Evolutionary conservation across 345 rosid species (phyloP), one percentile per base, ranked within the genome.

Genomic region (Rhizophora apiculata): DNA sequence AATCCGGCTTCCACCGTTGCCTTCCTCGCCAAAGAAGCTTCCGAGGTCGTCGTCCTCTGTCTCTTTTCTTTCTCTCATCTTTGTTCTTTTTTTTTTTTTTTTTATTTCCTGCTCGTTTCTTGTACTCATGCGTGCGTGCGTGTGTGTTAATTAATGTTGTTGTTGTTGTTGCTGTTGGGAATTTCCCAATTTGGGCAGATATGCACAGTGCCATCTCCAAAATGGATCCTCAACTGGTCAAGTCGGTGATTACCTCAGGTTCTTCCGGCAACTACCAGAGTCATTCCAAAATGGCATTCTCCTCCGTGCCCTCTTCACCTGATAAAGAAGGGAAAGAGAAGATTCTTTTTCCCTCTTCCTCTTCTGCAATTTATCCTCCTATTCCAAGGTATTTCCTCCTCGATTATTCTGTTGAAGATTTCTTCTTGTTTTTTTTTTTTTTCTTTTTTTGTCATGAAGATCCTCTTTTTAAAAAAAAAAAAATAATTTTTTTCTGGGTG

Each of bases 131-230:
- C 46, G 10, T 10, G 16, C 29, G 4, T 26, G 60, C 16, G 13
- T 65, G 20, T 0, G 9, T 48, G 7, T 20, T 58, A 7, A 3
- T 7, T 26, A 3, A 39, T 64, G 36, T 26, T 56, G 52, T 15
- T 9, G 52, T 10, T 9, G 30, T 10, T 56, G 52, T 15, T 9
- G 52, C 10, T 9, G 30, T 10, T 56, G 24, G 5, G 5, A n/a
- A 2, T 11, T 34, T 48, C 16, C 68, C 22, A 8, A 9, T 19
- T 36, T 59, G n/a, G 21, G 55, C 77, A 93, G 98, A 83, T 10
- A 82, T 88, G 54, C 98, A 93, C 77, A 74, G 90, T 9, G 91
- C 91, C 64, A 90, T 94, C 70, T 91, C 98, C 21, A 91, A 84
- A 85, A 87, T 94, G 6, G 81, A 91, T 72, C 97, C 97, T 0